These are phyloP conservation scores for Globisporangium middletonii DNA, from an alignment of 352 stramenopile genomes.

Conservation along the genomic window DNA sequence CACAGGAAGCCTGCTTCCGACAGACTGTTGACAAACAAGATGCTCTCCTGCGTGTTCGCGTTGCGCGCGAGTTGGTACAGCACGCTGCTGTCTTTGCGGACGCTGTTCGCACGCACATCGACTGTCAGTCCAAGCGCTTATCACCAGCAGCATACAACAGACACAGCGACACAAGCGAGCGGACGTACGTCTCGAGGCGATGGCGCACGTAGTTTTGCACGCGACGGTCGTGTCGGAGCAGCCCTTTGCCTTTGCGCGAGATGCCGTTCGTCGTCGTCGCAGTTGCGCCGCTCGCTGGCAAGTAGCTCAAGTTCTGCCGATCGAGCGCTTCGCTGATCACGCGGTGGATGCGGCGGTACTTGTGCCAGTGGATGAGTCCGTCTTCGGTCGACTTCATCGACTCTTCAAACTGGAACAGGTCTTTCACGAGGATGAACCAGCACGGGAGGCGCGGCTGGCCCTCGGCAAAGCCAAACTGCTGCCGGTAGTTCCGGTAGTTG, in stretches of 20 bases:
- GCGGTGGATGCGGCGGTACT: constrained; percentile 80
- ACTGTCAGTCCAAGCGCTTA: background rate
- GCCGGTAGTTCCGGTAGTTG: constrained; percentile 83
- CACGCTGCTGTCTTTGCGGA: constrained; percentile 80
- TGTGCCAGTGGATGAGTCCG: constrained; percentile 81
- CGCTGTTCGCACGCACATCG: constrained; percentile 21
- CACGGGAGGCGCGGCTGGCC: constrained; percentile 69
- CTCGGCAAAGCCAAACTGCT: constrained; percentile 73
- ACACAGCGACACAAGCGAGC: constrained; percentile 1
- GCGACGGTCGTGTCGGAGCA: constrained; percentile 71
- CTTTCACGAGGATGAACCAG: constrained; percentile 86
- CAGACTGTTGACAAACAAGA: constrained; percentile 86
- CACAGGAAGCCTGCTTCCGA: constrained; percentile 84
- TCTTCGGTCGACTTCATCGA: constrained; percentile 81
- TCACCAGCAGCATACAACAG: background rate
- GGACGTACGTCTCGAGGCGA: constrained; percentile 79
- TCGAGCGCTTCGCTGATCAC: constrained; percentile 75
- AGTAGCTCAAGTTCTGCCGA: constrained; percentile 74
- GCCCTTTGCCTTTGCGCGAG: constrained; percentile 66
- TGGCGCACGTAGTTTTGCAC: constrained; percentile 66
- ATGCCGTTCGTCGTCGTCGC: constrained; percentile 28
- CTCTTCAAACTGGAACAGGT: constrained; percentile 86
- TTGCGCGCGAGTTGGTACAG: constrained; percentile 81
- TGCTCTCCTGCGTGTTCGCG: constrained; percentile 84
- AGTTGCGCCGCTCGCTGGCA: constrained; percentile 32